These are phyloP conservation scores for Pilatotrama ljubarskyi DNA, from an alignment of 768 basidiomycete genomes.

Conservation along the genomic window DNA sequence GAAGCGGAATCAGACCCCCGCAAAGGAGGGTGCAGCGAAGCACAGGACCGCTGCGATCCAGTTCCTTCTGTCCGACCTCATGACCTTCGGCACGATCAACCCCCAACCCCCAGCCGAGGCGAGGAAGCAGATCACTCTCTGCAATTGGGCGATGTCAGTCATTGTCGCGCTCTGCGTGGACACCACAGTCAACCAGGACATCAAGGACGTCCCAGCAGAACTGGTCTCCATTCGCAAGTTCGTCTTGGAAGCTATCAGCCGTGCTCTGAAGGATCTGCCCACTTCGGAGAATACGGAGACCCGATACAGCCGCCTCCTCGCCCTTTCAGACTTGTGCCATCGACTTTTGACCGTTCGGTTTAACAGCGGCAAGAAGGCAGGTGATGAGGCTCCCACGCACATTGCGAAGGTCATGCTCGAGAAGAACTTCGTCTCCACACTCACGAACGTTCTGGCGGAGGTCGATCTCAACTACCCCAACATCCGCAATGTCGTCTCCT, in stretches of 20 bases:
- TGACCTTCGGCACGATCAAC: slow-evolving; percentile 74
- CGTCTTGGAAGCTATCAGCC: slow-evolving; percentile 85
- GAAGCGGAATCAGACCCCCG: slow-evolving; percentile 54
- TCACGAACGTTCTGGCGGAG: slow-evolving; percentile 88
- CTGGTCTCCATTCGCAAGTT: slow-evolving; percentile 90
- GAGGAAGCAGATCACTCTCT: slow-evolving; percentile 60
- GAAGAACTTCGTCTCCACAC: slow-evolving; percentile 88
- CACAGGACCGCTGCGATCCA: slow-evolving; percentile 67
- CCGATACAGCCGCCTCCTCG: slow-evolving; percentile 86
- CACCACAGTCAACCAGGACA: slow-evolving; percentile 58
- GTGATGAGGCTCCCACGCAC: slow-evolving; percentile 80
- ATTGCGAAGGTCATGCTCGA: slow-evolving; percentile 98
- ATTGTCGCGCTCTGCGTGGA: slow-evolving; percentile 94
- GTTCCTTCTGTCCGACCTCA: slow-evolving; percentile 80
- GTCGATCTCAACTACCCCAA: slow-evolving; percentile 96
- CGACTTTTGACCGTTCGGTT: slow-evolving; percentile 82
- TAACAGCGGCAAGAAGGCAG: slow-evolving; percentile 54
- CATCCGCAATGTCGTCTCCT: slow-evolving; percentile 80
- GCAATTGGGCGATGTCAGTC: slow-evolving; percentile 88
- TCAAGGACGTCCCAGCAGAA: slow-evolving; percentile 77
- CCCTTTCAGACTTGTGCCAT: slow-evolving; percentile 84
- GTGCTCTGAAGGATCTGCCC: slow-evolving; percentile 79
- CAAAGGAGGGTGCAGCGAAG: slow-evolving; percentile 65
- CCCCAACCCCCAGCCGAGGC: slow-evolving; percentile 56
- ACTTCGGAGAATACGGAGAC: slow-evolving; percentile 57